These are phyloP conservation scores for Eimeria sp. DNA, from an alignment of 169 alveolate species.

Conservation along the genomic window DNA sequence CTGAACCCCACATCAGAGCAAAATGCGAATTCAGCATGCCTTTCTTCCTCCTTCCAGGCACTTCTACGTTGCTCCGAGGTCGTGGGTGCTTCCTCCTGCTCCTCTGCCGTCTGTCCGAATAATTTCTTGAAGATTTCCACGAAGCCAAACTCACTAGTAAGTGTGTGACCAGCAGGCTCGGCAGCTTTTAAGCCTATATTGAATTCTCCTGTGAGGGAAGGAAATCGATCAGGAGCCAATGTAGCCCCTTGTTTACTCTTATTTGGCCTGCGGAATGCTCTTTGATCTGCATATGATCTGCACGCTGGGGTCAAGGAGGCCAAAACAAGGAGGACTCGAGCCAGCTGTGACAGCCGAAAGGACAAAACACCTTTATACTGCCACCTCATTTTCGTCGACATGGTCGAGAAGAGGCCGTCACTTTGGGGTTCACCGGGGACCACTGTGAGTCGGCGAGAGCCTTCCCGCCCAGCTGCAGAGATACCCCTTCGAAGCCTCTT, in stretches of 20 bases:
- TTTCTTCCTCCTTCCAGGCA: slow-evolving; percentile 59
- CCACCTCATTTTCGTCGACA: neutral
- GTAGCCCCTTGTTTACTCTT: neutral
- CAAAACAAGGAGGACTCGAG: neutral
- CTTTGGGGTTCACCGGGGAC: neutral
- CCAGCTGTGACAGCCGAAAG: neutral
- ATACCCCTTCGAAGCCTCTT: neutral
- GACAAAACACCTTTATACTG: neutral
- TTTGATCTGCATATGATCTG: neutral
- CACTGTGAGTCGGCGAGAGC: neutral
- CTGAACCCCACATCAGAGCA: slow-evolving; percentile 60
- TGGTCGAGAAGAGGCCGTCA: neutral
- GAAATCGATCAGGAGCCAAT: slow-evolving; percentile 18
- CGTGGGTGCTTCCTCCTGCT: slow-evolving; percentile 53
- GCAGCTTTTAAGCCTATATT: neutral
- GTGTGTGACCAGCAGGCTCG: neutral
- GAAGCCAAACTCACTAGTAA: slow-evolving; percentile 5
- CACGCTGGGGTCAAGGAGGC: neutral
- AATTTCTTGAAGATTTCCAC: slow-evolving; percentile 62
- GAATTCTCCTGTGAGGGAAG: neutral
- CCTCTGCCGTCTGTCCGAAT: slow-evolving; percentile 24
- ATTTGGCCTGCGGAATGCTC: slow-evolving; percentile 10
- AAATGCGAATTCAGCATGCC: slow-evolving; percentile 58
- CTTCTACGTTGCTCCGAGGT: slow-evolving; percentile 52
- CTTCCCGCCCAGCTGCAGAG: neutral